Percentiles rank a stretch among this genome's conserved stretches.
phyloP scores from a whole-genome alignment of 805 yeast species.

The Teunomyces funiuensis region DNA sequence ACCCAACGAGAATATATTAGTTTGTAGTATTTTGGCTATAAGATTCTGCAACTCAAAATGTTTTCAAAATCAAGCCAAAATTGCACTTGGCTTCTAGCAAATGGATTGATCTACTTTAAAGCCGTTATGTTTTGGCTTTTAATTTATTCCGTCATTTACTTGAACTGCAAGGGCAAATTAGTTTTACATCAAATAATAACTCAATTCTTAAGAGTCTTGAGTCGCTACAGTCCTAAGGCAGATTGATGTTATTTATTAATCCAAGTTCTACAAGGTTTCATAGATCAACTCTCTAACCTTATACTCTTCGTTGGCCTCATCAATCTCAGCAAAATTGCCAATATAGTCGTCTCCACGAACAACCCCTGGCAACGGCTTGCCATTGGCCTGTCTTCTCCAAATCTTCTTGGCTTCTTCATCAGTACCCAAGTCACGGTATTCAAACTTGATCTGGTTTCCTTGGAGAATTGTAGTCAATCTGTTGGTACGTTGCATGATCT shows the following conservation, averaged over 20 bases:
- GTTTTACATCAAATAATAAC: too few relatives aligned
- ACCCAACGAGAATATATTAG: too few relatives aligned
- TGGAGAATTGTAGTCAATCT: slow-evolving; percentile 70
- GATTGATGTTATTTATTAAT: background rate
- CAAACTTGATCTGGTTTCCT: slow-evolving; percentile 69
- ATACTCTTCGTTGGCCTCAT: slow-evolving; percentile 82
- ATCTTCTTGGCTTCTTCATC: slow-evolving; percentile 81
- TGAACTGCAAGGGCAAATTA: too few relatives aligned
- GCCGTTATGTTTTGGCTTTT: too few relatives aligned
- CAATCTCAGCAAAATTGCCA: slow-evolving; percentile 84
- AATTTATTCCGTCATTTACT: too few relatives aligned
- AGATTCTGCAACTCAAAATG: too few relatives aligned
- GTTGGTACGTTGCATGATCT: slow-evolving; percentile 74
- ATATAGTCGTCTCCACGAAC: slow-evolving; percentile 79
- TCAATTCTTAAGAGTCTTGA: too few relatives aligned
- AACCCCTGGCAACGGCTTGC: slow-evolving; percentile 78
- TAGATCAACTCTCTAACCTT: slow-evolving; percentile 61
- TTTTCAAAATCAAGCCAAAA: too few relatives aligned
- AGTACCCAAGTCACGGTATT: slow-evolving; percentile 78
- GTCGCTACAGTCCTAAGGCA: too few relatives aligned
- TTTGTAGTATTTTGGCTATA: too few relatives aligned
- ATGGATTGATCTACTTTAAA: too few relatives aligned
- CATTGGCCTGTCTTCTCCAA: slow-evolving; percentile 75
- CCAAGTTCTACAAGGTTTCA: slow-evolving; percentile 48
- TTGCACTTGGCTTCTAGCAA: too few relatives aligned